Conservation (phyloP, 129 eudicot species). For the Erigeron canadensis region DNA sequence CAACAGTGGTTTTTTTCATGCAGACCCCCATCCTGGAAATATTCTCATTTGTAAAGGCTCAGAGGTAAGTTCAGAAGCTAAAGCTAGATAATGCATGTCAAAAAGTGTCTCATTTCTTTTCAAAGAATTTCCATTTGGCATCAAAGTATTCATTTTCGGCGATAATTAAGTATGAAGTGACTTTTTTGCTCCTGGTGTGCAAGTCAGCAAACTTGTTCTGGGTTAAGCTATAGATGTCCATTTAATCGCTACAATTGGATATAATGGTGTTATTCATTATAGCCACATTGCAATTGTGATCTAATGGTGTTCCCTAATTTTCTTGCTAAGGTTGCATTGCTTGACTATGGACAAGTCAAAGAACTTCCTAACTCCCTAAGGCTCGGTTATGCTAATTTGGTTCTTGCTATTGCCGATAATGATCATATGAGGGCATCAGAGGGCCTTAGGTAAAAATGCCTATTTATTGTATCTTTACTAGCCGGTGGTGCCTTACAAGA, state of each 20-base stretch:
- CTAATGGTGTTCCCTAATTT: neutral
- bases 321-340: conserved; percentile 76
- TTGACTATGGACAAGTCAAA: conserved; percentile 98
- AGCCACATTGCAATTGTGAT: neutral
- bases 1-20: conserved; percentile 97
- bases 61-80: conserved; percentile 45
- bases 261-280: too few relatives aligned
- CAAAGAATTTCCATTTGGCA: too few relatives aligned
- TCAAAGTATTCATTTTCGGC: too few relatives aligned
- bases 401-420: conserved; percentile 93
- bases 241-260: neutral
- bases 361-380: conserved; percentile 81
- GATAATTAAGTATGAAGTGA: too few relatives aligned
- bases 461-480: neutral
- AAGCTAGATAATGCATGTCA: neutral
- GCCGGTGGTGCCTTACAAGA: neutral
- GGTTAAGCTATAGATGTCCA: too few relatives aligned
- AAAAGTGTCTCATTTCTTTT: neutral
- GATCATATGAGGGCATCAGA: conserved; percentile 71
- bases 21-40: conserved; percentile 99
- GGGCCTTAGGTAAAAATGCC: conserved; percentile 62
- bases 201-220: too few relatives aligned
- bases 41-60: conserved; percentile 87
- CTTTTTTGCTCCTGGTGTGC: too few relatives aligned
- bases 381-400: conserved; percentile 84